These are phyloP conservation scores for Chlorella vulgaris DNA, from an alignment of 139 green algal genomes.

Conservation along the genomic window DNA sequence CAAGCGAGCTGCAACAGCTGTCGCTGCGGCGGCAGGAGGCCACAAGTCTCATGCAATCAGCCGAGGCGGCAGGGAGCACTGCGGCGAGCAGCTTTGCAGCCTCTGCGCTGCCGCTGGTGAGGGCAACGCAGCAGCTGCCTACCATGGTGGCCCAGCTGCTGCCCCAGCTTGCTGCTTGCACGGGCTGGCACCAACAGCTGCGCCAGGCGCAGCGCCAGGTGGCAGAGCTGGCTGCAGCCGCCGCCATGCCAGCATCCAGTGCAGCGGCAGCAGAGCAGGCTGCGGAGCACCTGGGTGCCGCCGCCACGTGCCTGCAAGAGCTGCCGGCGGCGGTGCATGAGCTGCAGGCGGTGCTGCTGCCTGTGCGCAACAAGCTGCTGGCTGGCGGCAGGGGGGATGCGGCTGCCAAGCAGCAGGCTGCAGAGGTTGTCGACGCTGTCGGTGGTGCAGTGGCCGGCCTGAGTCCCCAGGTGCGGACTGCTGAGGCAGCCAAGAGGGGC, in stretches of 20 bases:
- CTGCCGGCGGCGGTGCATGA: constrained; percentile 13
- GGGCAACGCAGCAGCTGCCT: constrained; percentile 30
- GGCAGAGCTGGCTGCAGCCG: constrained; percentile 28
- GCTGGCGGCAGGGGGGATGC: constrained; percentile 15
- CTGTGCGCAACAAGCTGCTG: constrained; percentile 5
- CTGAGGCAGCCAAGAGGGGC: no score
- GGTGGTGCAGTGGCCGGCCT: background rate
- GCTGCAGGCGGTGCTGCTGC: constrained; percentile 19
- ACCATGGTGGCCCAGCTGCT: constrained; percentile 12
- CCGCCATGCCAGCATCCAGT: background rate
- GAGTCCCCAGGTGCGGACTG: background rate
- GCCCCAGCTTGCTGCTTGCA: background rate
- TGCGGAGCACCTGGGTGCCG: constrained; percentile 1
- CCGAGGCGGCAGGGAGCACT: constrained; percentile 1
- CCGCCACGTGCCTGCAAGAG: background rate
- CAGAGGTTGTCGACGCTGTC: constrained; percentile 6
- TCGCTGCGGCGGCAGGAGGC: background rate
- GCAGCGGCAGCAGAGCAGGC: constrained; percentile 29
- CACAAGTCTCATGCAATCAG: background rate
- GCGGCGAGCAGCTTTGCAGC: constrained; percentile 9
- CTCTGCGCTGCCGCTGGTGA: constrained; percentile 25
- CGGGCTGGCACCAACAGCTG: constrained; percentile 26
- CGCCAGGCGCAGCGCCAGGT: constrained; percentile 1
- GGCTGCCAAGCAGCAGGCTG: constrained; percentile 29
- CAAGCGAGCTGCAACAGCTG: constrained; percentile 11